These are phyloP conservation scores for Cyberlindnera nakhonratchasimensis DNA, from an alignment of 805 yeast genomes.

Conservation along the genomic window DNA sequence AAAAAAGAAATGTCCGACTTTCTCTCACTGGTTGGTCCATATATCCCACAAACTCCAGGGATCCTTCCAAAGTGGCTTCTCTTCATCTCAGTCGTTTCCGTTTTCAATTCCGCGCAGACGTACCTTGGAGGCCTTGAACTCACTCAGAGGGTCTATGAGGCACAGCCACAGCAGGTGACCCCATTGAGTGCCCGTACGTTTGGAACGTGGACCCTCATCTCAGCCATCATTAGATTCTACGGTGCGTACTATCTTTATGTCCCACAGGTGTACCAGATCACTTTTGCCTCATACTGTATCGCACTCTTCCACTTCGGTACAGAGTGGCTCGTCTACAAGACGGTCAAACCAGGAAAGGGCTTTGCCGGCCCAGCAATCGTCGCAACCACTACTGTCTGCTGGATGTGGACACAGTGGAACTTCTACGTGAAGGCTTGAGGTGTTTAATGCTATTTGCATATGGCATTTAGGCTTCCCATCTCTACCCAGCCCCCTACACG, in stretches of 20 bases:
- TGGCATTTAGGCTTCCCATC: too few species aligned
- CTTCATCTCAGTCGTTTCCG: slow-evolving; percentile 83
- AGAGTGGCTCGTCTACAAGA: slow-evolving; percentile 78
- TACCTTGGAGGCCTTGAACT: slow-evolving; percentile 71
- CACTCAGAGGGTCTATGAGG: slow-evolving; percentile 76
- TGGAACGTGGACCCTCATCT: slow-evolving; percentile 95
- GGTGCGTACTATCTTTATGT: slow-evolving; percentile 77
- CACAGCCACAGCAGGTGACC: slow-evolving; percentile 56
- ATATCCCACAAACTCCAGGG: slow-evolving; percentile 46
- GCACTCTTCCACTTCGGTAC: slow-evolving; percentile 81
- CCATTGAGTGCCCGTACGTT: slow-evolving; percentile 88
- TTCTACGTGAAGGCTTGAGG: slow-evolving; percentile 40
- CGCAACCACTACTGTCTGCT: slow-evolving; percentile 62
- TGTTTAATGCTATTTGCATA: too few species aligned
- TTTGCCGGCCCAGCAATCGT: slow-evolving; percentile 86
- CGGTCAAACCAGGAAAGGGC: slow-evolving; percentile 84
- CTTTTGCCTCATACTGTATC: slow-evolving; percentile 73
- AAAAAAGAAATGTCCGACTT: slow-evolving; percentile 28
- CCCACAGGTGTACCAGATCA: slow-evolving; percentile 70
- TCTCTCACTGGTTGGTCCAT: slow-evolving; percentile 34
- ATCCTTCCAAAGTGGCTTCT: slow-evolving; percentile 73
- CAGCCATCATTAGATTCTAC: slow-evolving; percentile 79
- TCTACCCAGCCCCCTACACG: too few species aligned
- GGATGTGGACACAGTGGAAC: slow-evolving; percentile 78
- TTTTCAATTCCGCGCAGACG: slow-evolving; percentile 86